Conservation (phyloP, 2,329 filamentous ascomycete species). For the Fusarium pseudonygamai region DNA sequence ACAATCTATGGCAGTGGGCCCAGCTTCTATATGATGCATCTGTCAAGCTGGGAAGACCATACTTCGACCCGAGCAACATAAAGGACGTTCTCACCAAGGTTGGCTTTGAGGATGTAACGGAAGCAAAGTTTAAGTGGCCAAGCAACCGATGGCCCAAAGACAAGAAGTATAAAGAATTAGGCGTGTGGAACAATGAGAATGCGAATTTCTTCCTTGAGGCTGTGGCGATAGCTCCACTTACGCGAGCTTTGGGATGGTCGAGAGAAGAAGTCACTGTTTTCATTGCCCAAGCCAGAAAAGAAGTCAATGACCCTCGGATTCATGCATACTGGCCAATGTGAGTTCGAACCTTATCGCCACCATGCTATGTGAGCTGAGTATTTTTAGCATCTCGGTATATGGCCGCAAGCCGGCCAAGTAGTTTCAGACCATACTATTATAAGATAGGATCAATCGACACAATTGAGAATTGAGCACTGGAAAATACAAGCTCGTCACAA, state of each 20-base stretch:
- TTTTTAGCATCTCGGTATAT: constrained; percentile 1
- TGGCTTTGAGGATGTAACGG: constrained; percentile 2
- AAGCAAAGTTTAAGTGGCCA: constrained; percentile 20
- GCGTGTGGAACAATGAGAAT: constrained; percentile 19
- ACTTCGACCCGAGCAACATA: neutral
- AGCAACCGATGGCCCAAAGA: constrained; percentile 22
- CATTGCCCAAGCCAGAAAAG: constrained; percentile 7
- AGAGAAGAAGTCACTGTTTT: constrained; percentile 21
- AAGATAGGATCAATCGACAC: neutral
- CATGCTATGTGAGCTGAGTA: neutral
- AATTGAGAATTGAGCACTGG: neutral
- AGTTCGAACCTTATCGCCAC: neutral
- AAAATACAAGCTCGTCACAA: neutral
- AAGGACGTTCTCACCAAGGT: constrained; percentile 1
- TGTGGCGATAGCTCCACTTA: constrained; percentile 8
- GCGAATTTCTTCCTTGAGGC: neutral
- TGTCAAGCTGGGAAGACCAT: constrained; percentile 3
- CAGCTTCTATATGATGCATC: constrained; percentile 11
- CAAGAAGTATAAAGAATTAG: constrained; percentile 19
- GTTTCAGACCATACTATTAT: rapidly evolving
- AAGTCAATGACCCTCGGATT: constrained; percentile 6
- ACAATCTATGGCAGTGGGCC: neutral
- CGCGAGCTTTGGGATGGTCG: constrained; percentile 12
- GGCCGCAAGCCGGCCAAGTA: neutral
- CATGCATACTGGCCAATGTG: constrained; percentile 32